phyloP scores from a whole-genome alignment of 345 rosid species.

The Heritiera fomes region DNA sequence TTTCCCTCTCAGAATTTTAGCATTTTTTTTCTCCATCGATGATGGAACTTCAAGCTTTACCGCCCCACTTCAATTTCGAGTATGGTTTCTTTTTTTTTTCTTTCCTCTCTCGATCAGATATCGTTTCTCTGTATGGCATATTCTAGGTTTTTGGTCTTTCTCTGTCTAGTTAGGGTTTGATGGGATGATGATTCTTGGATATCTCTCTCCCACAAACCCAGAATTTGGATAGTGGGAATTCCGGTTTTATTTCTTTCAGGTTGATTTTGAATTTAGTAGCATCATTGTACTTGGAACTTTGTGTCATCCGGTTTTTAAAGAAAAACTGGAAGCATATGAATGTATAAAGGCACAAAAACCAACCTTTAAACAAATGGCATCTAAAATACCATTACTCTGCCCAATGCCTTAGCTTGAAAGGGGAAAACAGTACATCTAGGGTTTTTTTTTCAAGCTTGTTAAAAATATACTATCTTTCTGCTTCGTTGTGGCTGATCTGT shows the following conservation, averaged over 20 bases:
- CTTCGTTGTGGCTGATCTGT: background rate
- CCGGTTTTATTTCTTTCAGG: background rate
- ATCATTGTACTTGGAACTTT: background rate
- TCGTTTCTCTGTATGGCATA: background rate
- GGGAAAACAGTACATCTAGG: background rate
- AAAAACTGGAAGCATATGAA: background rate
- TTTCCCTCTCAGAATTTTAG: background rate
- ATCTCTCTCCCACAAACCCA: background rate
- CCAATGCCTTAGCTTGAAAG: background rate
- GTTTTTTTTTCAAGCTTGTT: background rate
- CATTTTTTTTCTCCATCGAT: slow-evolving; percentile 8
- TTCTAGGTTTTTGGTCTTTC: background rate
- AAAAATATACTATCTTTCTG: background rate
- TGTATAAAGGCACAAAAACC: background rate
- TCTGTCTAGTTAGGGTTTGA: background rate
- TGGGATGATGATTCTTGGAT: background rate
- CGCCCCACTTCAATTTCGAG: background rate
- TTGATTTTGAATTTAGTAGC: background rate
- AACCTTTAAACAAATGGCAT: background rate
- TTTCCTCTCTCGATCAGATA: slow-evolving; percentile 1
- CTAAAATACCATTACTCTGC: background rate
- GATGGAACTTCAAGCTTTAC: slow-evolving; percentile 11
- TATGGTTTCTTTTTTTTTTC: background rate
- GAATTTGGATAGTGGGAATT: background rate
- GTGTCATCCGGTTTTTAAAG: background rate